phyloP scores from a whole-genome alignment of 768 basidiomycete genomes.

The Pisolithus marmoratus region DNA sequence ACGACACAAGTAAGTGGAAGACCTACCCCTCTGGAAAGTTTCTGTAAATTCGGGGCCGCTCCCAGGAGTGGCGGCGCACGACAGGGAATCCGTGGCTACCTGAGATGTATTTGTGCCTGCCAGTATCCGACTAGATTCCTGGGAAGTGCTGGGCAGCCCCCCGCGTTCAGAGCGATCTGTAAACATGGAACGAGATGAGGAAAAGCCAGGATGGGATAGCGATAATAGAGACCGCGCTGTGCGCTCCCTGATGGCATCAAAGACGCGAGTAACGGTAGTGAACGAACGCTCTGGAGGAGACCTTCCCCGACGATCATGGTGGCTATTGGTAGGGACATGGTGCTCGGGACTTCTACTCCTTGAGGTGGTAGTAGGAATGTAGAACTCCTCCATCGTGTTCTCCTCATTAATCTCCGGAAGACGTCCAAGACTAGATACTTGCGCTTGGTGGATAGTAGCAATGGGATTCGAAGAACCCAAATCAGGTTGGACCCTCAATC shows the following conservation, averaged over 20 bases:
- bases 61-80: conserved; percentile 28
- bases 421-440: conserved; percentile 7
- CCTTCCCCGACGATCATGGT: conserved; percentile 27
- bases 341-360: conserved; percentile 9
- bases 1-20: neutral
- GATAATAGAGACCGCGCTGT: conserved; percentile 45
- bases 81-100: conserved; percentile 1
- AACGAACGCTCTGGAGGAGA: conserved; percentile 48
- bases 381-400: conserved; percentile 11
- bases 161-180: neutral
- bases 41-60: conserved; percentile 15
- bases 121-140: conserved; percentile 31
- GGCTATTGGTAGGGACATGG: neutral
- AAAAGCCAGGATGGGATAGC: neutral
- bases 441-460: neutral
- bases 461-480: too few relatives aligned
- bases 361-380: conserved; percentile 9
- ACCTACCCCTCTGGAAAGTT: conserved; percentile 79
- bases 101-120: conserved; percentile 12
- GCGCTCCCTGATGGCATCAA: conserved; percentile 39
- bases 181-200: neutral
- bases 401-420: conserved; percentile 9
- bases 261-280: conserved; percentile 43
- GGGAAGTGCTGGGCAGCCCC: neutral
- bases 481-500: too few relatives aligned